Conservation (phyloP, 345 rosid genomes). For the Alliaria petiolata region DNA sequence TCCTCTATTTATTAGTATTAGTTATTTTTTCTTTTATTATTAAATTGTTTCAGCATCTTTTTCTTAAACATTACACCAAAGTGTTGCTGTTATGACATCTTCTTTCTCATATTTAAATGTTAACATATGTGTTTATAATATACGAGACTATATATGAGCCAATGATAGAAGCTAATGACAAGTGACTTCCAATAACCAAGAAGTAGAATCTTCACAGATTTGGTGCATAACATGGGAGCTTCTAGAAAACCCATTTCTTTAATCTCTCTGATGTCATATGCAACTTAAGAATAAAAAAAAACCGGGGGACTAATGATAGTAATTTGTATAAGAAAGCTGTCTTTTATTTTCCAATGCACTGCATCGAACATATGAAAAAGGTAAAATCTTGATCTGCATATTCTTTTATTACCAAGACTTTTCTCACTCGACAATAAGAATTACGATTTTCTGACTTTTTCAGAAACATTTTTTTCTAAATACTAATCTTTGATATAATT, state of each 20-base stretch:
- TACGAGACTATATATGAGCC: slow-evolving; percentile 17
- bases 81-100: slow-evolving; percentile 21
- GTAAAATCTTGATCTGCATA: background rate
- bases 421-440: background rate
- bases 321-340: background rate
- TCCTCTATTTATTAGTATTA: slow-evolving; percentile 1
- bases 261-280: background rate
- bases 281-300: background rate
- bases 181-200: slow-evolving; percentile 20
- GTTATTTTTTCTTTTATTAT: background rate
- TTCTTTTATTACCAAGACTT: background rate
- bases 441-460: background rate
- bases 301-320: background rate
- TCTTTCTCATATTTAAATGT: background rate
- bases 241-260: slow-evolving; percentile 20
- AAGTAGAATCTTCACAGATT: slow-evolving; percentile 14
- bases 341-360: slow-evolving; percentile 20
- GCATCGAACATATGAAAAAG: slow-evolving; percentile 13
- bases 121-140: slow-evolving; percentile 18
- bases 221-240: slow-evolving; percentile 21
- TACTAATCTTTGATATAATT: background rate
- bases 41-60: slow-evolving; percentile 8
- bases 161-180: slow-evolving; percentile 20
- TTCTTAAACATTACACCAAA: slow-evolving; percentile 23
- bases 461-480: background rate